These are phyloP conservation scores for Podaxis rugospora DNA, from an alignment of 768 basidiomycete species.

Conservation along the genomic window DNA sequence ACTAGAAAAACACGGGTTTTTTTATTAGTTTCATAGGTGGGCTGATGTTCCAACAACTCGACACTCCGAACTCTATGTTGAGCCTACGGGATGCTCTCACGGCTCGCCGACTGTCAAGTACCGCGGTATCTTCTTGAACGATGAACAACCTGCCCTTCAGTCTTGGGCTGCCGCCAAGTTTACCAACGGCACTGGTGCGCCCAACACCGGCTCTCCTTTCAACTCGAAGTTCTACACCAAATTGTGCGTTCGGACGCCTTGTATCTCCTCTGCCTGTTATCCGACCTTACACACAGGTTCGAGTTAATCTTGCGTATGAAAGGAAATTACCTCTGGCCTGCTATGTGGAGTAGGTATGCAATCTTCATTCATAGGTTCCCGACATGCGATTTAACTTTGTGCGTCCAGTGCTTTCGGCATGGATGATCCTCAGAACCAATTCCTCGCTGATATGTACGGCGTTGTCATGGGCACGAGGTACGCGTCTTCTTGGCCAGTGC, in stretches of 20 bases:
- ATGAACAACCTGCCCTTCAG: slow-evolving; percentile 68
- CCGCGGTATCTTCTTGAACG: slow-evolving; percentile 71
- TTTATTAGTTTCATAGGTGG: slow-evolving; percentile 48
- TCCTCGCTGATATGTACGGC: slow-evolving; percentile 58
- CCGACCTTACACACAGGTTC: slow-evolving; percentile 34
- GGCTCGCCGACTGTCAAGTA: slow-evolving; percentile 66
- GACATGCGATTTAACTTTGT: neutral
- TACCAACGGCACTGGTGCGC: slow-evolving; percentile 54
- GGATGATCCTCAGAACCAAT: slow-evolving; percentile 59
- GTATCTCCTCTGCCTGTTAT: neutral
- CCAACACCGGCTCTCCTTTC: slow-evolving; percentile 51
- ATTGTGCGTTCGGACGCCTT: slow-evolving; percentile 29
- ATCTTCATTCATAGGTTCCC: neutral
- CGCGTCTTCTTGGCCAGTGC: neutral
- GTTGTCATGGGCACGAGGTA: slow-evolving; percentile 70
- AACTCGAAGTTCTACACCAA: slow-evolving; percentile 58
- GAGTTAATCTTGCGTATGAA: slow-evolving; percentile 64
- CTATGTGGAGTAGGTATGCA: slow-evolving; percentile 38
- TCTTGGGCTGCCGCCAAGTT: slow-evolving; percentile 71
- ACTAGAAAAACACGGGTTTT: neutral
- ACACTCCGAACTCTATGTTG: slow-evolving; percentile 44
- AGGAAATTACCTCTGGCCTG: slow-evolving; percentile 71
- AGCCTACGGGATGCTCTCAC: slow-evolving; percentile 44
- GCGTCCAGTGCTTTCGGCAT: slow-evolving; percentile 43
- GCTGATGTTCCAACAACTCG: slow-evolving; percentile 66